phyloP scores from a whole-genome alignment of 306 rosid species.

The Prinsepia uniflora region DNA sequence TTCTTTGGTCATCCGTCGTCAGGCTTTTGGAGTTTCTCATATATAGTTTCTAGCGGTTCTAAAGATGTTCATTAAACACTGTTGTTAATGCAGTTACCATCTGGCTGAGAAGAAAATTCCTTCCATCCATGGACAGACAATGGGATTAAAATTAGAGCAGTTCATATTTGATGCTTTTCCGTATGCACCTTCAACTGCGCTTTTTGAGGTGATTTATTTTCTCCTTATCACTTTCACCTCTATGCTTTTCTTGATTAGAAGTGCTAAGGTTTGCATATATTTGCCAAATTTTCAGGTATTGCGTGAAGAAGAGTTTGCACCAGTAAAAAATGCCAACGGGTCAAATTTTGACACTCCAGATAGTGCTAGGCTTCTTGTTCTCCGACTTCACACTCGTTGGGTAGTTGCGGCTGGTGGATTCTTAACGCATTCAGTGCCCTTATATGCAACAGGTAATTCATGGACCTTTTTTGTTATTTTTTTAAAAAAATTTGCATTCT shows the following conservation, averaged over 20 bases:
- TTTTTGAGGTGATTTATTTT: constrained; percentile 71
- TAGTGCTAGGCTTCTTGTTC: constrained; percentile 87
- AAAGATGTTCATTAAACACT: constrained; percentile 21
- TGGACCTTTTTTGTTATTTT: neutral
- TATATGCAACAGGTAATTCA: constrained; percentile 78
- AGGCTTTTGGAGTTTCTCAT: neutral
- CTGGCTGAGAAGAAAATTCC: constrained; percentile 96
- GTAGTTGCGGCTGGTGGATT: constrained; percentile 98
- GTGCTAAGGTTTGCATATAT: constrained; percentile 19
- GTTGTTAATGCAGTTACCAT: constrained; percentile 66
- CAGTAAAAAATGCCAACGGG: constrained; percentile 90
- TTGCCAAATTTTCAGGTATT: constrained; percentile 49
- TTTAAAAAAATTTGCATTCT: neutral
- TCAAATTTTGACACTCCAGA: constrained; percentile 94
- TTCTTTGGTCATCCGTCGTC: neutral
- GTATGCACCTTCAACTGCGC: constrained; percentile 95
- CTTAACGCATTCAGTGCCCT: constrained; percentile 94
- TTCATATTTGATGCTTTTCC: constrained; percentile 97
- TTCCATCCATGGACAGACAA: constrained; percentile 67
- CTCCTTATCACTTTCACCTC: constrained; percentile 9
- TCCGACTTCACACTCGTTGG: constrained; percentile 98
- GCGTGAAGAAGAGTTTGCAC: constrained; percentile 97
- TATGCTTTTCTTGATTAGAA: constrained; percentile 1
- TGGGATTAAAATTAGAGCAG: constrained; percentile 88
- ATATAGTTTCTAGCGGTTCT: constrained; percentile 2